These are phyloP conservation scores for Paramecium octaurelia DNA, from an alignment of 73 alveolate species.

Conservation along the genomic window DNA sequence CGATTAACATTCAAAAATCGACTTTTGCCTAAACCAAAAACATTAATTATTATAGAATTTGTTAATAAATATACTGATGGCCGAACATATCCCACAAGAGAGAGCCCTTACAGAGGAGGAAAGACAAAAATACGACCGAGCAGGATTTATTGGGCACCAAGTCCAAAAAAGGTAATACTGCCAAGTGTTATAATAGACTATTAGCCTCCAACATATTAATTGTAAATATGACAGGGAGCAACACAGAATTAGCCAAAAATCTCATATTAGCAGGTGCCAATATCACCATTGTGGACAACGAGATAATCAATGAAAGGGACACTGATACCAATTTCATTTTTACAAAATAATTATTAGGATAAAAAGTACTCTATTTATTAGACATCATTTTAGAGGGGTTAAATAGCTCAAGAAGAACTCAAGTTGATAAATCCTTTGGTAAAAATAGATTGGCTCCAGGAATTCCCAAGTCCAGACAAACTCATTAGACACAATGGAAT, in stretches of 20 bases:
- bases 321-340: constrained; percentile 44
- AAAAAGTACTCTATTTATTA: constrained; percentile 30
- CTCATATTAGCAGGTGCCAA: constrained; percentile 55
- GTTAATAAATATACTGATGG: background rate
- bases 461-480: background rate
- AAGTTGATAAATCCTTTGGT: constrained; percentile 47
- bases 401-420: constrained; percentile 35
- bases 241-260: constrained; percentile 55
- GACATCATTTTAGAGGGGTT: constrained; percentile 42
- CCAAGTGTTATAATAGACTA: background rate
- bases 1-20: background rate
- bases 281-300: constrained; percentile 20
- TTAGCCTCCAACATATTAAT: constrained; percentile 37
- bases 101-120: background rate
- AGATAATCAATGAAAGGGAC: background rate
- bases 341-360: constrained; percentile 7
- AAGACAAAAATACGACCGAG: background rate
- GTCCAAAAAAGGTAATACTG: background rate
- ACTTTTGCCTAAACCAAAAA: background rate
- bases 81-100: background rate
- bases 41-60: background rate
- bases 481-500: background rate
- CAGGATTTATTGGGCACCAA: background rate
- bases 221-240: constrained; percentile 41
- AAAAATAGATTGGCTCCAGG: background rate